Evolutionary conservation across 192 early-diverging fungal species (phyloP).

Genomic region (Podila clonocystis): DNA sequence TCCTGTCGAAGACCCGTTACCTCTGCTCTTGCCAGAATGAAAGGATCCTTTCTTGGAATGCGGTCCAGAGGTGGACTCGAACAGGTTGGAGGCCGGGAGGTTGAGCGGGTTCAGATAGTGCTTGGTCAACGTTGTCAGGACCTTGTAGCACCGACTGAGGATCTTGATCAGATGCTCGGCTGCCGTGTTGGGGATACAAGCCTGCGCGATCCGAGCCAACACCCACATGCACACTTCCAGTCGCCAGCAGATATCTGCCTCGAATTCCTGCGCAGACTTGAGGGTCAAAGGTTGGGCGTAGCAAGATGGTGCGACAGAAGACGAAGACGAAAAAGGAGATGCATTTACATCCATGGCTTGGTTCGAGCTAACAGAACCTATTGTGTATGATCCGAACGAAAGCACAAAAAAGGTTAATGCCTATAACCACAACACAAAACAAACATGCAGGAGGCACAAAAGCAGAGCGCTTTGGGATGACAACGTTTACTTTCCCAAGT

Average conservation of each 20-base stretch:
- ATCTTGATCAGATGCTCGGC: conserved; percentile 61
- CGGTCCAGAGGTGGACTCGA: not conserved
- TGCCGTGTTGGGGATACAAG: conserved; percentile 45
- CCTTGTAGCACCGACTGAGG: conserved; percentile 60
- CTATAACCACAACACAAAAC: no score
- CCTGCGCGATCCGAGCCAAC: conserved; percentile 52
- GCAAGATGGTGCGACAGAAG: not conserved
- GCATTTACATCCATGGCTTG: conserved; percentile 1
- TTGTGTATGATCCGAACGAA: not conserved
- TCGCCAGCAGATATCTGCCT: conserved; percentile 52
- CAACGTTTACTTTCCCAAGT: no score
- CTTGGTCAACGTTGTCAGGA: conserved; percentile 55
- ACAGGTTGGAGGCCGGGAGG: conserved; percentile 13
- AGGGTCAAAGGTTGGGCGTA: not conserved
- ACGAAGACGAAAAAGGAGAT: not conserved
- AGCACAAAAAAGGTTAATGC: no score
- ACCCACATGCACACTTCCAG: conserved; percentile 51
- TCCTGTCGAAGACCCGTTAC: no score
- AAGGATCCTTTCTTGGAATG: not conserved
- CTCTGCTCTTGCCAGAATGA: no score
- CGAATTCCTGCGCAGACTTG: conserved; percentile 37
- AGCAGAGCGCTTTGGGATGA: no score
- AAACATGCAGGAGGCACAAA: no score
- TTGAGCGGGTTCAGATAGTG: conserved; percentile 26
- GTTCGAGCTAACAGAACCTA: not conserved